These are phyloP conservation scores for Malassezia caprae DNA, from an alignment of 1,284 basidiomycete genomes.

Conservation along the genomic window DNA sequence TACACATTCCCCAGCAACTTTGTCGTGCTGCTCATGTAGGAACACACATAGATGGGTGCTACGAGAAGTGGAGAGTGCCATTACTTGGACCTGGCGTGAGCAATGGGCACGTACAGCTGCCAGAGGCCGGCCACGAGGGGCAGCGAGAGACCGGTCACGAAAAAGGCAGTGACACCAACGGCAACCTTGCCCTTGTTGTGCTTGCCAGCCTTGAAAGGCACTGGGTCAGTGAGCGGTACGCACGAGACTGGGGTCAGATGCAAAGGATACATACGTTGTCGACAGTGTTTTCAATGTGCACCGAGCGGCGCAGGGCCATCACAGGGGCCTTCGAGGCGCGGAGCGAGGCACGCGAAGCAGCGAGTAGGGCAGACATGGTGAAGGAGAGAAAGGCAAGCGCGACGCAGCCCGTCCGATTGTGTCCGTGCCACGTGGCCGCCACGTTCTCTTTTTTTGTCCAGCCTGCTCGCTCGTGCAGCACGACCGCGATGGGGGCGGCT, in stretches of 20 bases:
- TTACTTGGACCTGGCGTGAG: constrained; percentile 7
- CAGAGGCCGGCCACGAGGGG: constrained; percentile 40
- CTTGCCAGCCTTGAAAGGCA: constrained; percentile 40
- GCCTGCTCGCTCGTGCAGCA: neutral
- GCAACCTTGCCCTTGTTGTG: constrained; percentile 38
- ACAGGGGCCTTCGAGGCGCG: constrained; percentile 27
- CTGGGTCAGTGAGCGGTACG: constrained; percentile 18
- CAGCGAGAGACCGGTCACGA: constrained; percentile 34
- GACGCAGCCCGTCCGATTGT: neutral
- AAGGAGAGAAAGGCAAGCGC: neutral
- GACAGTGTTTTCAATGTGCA: constrained; percentile 46
- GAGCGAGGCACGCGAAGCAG: constrained; percentile 29
- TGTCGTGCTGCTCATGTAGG: constrained; percentile 53
- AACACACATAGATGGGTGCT: constrained; percentile 1
- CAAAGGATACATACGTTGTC: constrained; percentile 32
- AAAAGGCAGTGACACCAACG: constrained; percentile 33
- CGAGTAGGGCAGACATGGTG: constrained; percentile 33
- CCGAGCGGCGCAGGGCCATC: constrained; percentile 22
- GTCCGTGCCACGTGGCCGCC: constrained; percentile 9
- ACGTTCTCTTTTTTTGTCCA: neutral
- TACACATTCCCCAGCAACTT: constrained; percentile 90
- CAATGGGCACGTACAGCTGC: constrained; percentile 29
- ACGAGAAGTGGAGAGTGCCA: neutral
- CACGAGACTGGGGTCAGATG: constrained; percentile 17
- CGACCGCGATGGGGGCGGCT: neutral